phyloP scores from a whole-genome alignment of 1,284 basidiomycete genomes.

The Pisolithus thermaeus region DNA sequence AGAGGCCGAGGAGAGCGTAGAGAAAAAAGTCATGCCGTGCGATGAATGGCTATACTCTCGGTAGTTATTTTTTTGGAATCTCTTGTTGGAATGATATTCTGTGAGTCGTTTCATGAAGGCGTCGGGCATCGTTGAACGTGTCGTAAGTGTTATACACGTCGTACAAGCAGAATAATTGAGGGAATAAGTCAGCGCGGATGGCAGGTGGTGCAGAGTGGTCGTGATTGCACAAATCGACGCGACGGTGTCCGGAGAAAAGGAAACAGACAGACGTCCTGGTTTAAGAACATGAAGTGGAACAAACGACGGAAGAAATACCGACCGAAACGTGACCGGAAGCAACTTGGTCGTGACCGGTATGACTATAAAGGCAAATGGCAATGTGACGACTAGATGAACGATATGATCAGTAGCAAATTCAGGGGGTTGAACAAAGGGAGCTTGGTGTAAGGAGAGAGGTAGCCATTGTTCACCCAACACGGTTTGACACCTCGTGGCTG shows the following conservation, averaged over 20 bases:
- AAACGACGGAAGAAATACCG: conserved; percentile 24
- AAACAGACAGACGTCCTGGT: conserved; percentile 15
- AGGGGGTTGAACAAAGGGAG: conserved; percentile 11
- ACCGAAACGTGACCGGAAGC: conserved; percentile 19
- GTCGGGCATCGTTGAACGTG: conserved; percentile 4
- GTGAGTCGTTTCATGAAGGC: conserved; percentile 18
- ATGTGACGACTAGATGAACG: conserved; percentile 9
- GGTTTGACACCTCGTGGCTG: conserved; percentile 19
- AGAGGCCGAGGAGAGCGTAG: conserved; percentile 30
- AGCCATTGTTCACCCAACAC: conserved; percentile 19
- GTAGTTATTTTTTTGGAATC: conserved; percentile 37
- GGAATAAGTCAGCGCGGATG: conserved; percentile 9
- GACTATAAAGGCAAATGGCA: conserved; percentile 18
- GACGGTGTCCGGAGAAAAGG: conserved; percentile 3
- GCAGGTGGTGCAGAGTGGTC: neutral
- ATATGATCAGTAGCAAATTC: conserved; percentile 13
- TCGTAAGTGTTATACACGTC: conserved; percentile 6
- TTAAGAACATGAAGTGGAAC: conserved; percentile 11
- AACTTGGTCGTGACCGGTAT: conserved; percentile 20
- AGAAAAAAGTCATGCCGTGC: conserved; percentile 47
- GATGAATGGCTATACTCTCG: conserved; percentile 19
- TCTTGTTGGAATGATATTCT: conserved; percentile 36
- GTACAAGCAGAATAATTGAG: conserved; percentile 4
- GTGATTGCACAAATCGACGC: conserved; percentile 1
- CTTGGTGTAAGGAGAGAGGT: conserved; percentile 10